phyloP scores from a whole-genome alignment of 208 protist genomes.

The Naegleria lovaniensis region DNA sequence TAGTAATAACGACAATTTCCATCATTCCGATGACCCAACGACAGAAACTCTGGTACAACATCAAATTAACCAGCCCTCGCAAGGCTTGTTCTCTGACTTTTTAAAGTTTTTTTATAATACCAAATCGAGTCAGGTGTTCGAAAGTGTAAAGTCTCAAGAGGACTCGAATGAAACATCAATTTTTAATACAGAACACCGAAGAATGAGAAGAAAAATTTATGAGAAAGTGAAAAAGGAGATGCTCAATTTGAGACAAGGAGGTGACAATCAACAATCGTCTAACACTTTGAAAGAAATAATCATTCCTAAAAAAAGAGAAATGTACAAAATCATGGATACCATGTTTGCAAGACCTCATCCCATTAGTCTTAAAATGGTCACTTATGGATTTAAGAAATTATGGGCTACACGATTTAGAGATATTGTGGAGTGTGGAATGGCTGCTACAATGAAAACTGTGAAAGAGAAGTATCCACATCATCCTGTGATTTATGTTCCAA shows the following conservation, averaged over 20 bases:
- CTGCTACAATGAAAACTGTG: not conserved
- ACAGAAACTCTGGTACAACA: not conserved
- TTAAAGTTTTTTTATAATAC: not conserved
- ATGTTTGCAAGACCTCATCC: not conserved
- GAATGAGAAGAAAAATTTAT: not conserved
- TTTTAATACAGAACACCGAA: not conserved
- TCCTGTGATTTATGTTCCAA: slow-evolving; percentile 60
- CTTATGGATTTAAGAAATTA: not conserved
- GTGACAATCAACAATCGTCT: not conserved
- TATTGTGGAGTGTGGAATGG: not conserved
- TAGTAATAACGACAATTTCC: not conserved
- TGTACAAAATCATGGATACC: not conserved
- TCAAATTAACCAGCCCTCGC: not conserved
- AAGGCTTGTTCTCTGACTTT: not conserved
- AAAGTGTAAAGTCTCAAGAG: not conserved
- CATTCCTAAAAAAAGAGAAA: not conserved
- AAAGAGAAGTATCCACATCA: not conserved
- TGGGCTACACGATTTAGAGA: not conserved
- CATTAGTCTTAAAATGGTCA: not conserved
- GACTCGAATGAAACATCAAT: not conserved
- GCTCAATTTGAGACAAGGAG: no score
- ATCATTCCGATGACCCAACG: no score
- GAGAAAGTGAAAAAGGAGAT: not conserved
- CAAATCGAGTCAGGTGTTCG: not conserved
- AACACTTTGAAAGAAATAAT: not conserved